These are phyloP conservation scores for Aureobasidium sp. DNA, from an alignment of 2,329 filamentous ascomycete genomes.

Conservation along the genomic window DNA sequence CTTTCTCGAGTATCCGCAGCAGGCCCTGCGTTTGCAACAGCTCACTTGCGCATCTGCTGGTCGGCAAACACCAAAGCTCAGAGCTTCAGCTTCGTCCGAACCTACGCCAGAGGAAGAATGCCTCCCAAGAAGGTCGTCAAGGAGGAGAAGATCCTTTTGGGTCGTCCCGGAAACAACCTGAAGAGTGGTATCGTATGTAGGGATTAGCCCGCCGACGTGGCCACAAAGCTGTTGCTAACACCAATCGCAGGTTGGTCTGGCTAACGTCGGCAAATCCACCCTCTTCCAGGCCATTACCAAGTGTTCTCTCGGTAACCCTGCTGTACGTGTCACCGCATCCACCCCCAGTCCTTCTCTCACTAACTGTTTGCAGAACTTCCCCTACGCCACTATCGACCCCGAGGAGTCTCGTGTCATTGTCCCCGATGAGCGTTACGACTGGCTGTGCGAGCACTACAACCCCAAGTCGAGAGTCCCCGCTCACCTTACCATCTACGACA, in stretches of 20 bases:
- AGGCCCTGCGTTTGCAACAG: conserved; percentile 25
- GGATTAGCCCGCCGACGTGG: conserved; percentile 19
- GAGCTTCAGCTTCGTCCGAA: conserved; percentile 22
- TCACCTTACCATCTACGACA: conserved; percentile 97
- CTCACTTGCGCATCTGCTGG: conserved; percentile 14
- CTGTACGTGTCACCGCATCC: conserved; percentile 48
- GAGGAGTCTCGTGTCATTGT: conserved; percentile 97
- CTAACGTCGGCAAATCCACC: conserved; percentile 98
- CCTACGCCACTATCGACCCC: conserved; percentile 96
- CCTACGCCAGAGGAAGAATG: conserved; percentile 66
- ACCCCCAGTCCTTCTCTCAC: conserved; percentile 2
- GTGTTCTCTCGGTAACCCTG: conserved; percentile 92
- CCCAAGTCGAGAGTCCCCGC: conserved; percentile 96
- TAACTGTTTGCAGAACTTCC: conserved; percentile 64
- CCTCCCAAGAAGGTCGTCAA: conserved; percentile 86
- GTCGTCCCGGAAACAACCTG: conserved; percentile 91
- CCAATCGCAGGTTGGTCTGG: conserved; percentile 74
- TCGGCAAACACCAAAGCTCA: conserved; percentile 14
- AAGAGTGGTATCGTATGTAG: conserved; percentile 95
- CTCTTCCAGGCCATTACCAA: conserved; percentile 99
- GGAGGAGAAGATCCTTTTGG: conserved; percentile 94
- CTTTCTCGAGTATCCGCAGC: conserved; percentile 22
- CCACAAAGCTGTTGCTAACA: neutral
- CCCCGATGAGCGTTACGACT: conserved; percentile 91
- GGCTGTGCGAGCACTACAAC: conserved; percentile 92